A percentile compares a stretch with the other conserved stretches of the same genome.
phyloP scores from a whole-genome alignment of 116 monocot species.

The Dioscorea cayenensis region DNA sequence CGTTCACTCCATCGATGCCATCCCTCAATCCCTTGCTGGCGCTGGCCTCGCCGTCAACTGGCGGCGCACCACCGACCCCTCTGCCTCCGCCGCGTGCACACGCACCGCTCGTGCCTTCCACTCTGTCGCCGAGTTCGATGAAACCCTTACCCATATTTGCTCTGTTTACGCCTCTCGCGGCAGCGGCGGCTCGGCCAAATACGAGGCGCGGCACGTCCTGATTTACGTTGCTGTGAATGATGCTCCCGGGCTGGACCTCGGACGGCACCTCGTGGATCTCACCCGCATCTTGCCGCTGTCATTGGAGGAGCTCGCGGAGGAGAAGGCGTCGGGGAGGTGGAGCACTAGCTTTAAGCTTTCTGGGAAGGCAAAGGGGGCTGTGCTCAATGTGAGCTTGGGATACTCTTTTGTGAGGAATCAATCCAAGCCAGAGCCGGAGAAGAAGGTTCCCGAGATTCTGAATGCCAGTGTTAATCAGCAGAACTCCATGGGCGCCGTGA shows the following conservation, averaged over 20 bases:
- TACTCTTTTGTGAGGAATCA: constrained; percentile 20
- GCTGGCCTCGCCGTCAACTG: constrained; percentile 42
- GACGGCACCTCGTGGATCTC: constrained; percentile 65
- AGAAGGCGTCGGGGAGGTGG: constrained; percentile 54
- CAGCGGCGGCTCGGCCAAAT: constrained; percentile 48
- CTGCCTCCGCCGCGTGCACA: constrained; percentile 32
- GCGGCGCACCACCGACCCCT: constrained; percentile 33
- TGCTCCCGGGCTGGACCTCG: constrained; percentile 47
- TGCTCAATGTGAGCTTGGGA: constrained; percentile 69
- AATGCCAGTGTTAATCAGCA: constrained; percentile 9
- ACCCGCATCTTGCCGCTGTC: constrained; percentile 64
- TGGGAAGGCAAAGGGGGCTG: constrained; percentile 60
- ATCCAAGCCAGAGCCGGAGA: constrained; percentile 6
- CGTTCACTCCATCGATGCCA: constrained; percentile 60
- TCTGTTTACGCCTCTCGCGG: constrained; percentile 41
- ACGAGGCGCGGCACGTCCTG: constrained; percentile 62
- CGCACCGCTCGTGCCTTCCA: constrained; percentile 29
- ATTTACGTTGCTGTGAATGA: constrained; percentile 30
- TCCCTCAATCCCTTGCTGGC: constrained; percentile 37
- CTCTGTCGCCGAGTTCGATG: constrained; percentile 68
- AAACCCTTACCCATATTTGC: constrained; percentile 50
- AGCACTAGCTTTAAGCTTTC: constrained; percentile 65
- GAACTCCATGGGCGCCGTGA: constrained; percentile 6
- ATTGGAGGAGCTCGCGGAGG: constrained; percentile 66
- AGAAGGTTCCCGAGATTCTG: constrained; percentile 17